Evolutionary conservation across 352 stramenopile genomes (phyloP).

Genomic region (Pythium pectinolyticum): DNA sequence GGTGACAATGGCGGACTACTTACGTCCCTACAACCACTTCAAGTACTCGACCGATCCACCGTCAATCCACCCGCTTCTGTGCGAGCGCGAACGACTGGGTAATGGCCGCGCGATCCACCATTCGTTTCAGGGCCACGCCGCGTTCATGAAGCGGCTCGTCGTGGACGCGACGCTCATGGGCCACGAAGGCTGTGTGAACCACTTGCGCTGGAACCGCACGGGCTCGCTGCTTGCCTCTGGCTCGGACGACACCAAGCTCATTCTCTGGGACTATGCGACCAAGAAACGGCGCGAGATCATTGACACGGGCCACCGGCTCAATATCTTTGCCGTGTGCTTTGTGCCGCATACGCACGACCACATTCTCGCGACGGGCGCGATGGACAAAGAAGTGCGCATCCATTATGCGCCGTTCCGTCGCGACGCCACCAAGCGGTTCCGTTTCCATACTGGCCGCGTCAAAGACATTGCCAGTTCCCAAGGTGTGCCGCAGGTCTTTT

Average conservation of each 20-base stretch:
- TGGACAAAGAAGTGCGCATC: conserved; percentile 85
- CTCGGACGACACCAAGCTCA: conserved; percentile 80
- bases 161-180: conserved; percentile 55
- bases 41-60: conserved; percentile 30
- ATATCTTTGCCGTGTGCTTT: conserved; percentile 89
- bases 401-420: conserved; percentile 81
- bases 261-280: conserved; percentile 79
- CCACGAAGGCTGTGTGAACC: conserved; percentile 84
- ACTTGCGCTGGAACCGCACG: conserved; percentile 76
- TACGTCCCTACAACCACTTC: conserved; percentile 27
- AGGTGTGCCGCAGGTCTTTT: conserved; percentile 78
- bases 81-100: conserved; percentile 53
- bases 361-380: conserved; percentile 72
- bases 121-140: conserved; percentile 54
- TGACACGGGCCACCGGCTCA: conserved; percentile 71
- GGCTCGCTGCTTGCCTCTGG: conserved; percentile 71
- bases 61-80: conserved; percentile 32
- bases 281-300: conserved; percentile 56
- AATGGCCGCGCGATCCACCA: conserved; percentile 47
- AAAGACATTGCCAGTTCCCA: conserved; percentile 78
- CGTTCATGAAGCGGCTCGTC: conserved; percentile 56
- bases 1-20: neutral
- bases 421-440: conserved; percentile 62
- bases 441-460: conserved; percentile 70
- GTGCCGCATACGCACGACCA: conserved; percentile 79